Percentiles rank a stretch among this genome's conserved stretches.
These are phyloP conservation scores for Boletus reticuloceps DNA, from an alignment of 768 basidiomycete genomes.

Conservation along the genomic window DNA sequence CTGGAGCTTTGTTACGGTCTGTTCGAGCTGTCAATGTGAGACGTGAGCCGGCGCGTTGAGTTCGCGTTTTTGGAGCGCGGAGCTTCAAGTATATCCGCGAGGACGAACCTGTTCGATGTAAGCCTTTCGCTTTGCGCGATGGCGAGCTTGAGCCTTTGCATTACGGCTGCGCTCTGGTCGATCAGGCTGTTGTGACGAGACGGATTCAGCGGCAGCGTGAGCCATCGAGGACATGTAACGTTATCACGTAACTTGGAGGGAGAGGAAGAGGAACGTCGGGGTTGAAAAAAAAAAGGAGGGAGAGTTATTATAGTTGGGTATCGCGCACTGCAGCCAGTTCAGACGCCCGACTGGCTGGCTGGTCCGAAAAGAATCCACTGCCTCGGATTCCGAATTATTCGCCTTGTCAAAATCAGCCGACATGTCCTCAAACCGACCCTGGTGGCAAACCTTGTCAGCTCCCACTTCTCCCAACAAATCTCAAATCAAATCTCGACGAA, in stretches of 20 bases:
- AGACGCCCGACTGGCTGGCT: conserved; percentile 28
- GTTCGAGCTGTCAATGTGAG: conserved; percentile 57
- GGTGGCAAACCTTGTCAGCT: conserved; percentile 33
- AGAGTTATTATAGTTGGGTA: conserved; percentile 35
- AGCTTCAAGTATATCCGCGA: background rate
- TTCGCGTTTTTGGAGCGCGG: conserved; percentile 3
- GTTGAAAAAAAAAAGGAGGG: conserved; percentile 39
- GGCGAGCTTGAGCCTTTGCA: conserved; percentile 84
- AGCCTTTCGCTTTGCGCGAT: conserved; percentile 89
- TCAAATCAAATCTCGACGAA: conserved; percentile 33
- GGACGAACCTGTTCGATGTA: conserved; percentile 79
- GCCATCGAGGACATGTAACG: conserved; percentile 59
- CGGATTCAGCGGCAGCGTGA: conserved; percentile 45
- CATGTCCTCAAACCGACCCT: conserved; percentile 33
- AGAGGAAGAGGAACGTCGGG: conserved; percentile 46
- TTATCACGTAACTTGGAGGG: conserved; percentile 38
- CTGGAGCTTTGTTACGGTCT: conserved; percentile 83
- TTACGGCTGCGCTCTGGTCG: conserved; percentile 84
- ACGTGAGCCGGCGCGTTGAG: conserved; percentile 4
- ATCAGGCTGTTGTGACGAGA: conserved; percentile 45
- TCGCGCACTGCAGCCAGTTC: conserved; percentile 9
- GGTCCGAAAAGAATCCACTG: conserved; percentile 27
- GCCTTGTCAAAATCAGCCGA: conserved; percentile 40
- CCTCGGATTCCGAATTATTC: conserved; percentile 50
- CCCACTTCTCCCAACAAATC: conserved; percentile 25